Percentiles rank a stretch among this genome's conserved stretches.
Evolutionary conservation across 257 asterid genomes (phyloP).

Genomic region (Handroanthus guayacan): DNA sequence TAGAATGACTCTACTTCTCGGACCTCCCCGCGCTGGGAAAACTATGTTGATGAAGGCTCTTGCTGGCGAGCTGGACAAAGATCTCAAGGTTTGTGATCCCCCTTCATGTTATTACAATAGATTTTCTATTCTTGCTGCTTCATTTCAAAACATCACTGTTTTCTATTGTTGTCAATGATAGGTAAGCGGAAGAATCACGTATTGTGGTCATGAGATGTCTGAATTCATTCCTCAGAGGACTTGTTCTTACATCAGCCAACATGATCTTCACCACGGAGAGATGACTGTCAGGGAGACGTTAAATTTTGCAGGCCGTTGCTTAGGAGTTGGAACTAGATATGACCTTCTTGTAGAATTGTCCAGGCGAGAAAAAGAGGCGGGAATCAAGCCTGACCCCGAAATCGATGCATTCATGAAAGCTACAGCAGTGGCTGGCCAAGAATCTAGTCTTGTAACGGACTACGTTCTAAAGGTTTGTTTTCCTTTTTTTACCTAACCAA

Average conservation of each 20-base stretch:
- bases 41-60: conserved; percentile 84
- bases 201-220: conserved; percentile 85
- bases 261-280: conserved; percentile 93
- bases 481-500: conserved; percentile 1
- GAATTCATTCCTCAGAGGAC: conserved; percentile 91
- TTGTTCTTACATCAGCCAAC: conserved; percentile 89
- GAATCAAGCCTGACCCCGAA: conserved; percentile 90
- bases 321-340: conserved; percentile 89
- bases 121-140: neutral
- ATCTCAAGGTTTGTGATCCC: conserved; percentile 43
- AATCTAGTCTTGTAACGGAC: conserved; percentile 86
- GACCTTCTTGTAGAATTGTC: conserved; percentile 83
- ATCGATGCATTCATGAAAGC: conserved; percentile 98
- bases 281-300: conserved; percentile 92
- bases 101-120: neutral
- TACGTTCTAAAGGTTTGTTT: conserved; percentile 81
- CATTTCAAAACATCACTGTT: neutral
- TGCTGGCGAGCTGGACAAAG: conserved; percentile 73
- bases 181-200: conserved; percentile 76
- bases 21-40: conserved; percentile 96
- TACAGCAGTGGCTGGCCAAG: conserved; percentile 83
- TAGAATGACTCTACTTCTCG: conserved; percentile 97
- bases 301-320: conserved; percentile 88
- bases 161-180: conserved; percentile 33
- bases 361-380: conserved; percentile 80